Conservation (phyloP, 2,329 filamentous ascomycete genomes). For the Purpureocillium takamizusanense region DNA sequence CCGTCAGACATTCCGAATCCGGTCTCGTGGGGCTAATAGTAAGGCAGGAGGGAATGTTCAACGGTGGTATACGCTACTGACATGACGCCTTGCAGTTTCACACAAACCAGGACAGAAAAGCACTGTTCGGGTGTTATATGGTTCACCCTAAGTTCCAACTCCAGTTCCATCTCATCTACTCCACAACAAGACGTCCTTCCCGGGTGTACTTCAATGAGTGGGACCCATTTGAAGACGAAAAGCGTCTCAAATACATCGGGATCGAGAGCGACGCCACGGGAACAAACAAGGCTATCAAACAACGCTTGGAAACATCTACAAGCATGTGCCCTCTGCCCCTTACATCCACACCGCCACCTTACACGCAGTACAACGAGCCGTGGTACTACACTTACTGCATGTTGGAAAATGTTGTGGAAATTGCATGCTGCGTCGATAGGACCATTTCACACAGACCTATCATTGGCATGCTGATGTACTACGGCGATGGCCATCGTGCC, state of each 20-base stretch:
- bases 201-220: slow-evolving; percentile 1
- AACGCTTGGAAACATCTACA: too few species aligned
- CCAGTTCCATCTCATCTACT: neutral
- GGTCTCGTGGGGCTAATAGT: neutral
- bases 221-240: slow-evolving; percentile 1
- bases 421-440: slow-evolving; percentile 2
- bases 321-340: neutral
- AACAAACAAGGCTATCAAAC: too few species aligned
- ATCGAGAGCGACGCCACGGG: neutral
- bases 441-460: neutral
- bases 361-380: slow-evolving; percentile 2
- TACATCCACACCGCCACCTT: slow-evolving; percentile 1
- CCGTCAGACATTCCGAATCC: neutral
- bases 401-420: slow-evolving; percentile 1
- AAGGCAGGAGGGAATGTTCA: neutral
- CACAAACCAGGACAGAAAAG: slow-evolving; percentile 1
- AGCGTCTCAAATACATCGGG: slow-evolving; percentile 1
- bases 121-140: slow-evolving; percentile 1
- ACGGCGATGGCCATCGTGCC: slow-evolving; percentile 1
- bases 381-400: slow-evolving; percentile 3
- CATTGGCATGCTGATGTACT: slow-evolving; percentile 1
- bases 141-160: neutral
- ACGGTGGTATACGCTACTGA: neutral
- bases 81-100: neutral
- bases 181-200: slow-evolving; percentile 1